Conservation (phyloP, 208 protist genomes). For the Trypanosoma rangeli region DNA sequence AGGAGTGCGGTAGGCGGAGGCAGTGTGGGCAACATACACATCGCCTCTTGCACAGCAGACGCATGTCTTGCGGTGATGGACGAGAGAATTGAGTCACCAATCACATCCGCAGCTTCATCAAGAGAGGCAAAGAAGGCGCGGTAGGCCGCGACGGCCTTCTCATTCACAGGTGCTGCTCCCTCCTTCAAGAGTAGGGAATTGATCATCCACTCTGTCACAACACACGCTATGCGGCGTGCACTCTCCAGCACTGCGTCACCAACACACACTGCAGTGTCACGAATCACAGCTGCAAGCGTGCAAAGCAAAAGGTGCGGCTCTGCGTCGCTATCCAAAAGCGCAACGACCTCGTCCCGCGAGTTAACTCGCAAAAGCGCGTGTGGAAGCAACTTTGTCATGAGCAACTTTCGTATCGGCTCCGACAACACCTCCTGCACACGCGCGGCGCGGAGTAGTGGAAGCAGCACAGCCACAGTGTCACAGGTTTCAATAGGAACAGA, state of each 20-base stretch:
- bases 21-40: conserved; percentile 60
- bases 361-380: conserved; percentile 30
- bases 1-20: conserved; percentile 58
- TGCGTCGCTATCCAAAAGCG: conserved; percentile 16
- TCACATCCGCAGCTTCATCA: conserved; percentile 66
- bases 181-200: conserved; percentile 41
- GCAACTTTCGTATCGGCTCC: conserved; percentile 28
- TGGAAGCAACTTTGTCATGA: conserved; percentile 45
- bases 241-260: conserved; percentile 35
- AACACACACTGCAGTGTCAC: conserved; percentile 33
- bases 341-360: conserved; percentile 9
- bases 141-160: conserved; percentile 34
- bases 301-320: conserved; percentile 41
- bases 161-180: conserved; percentile 39
- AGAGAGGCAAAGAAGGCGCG: conserved; percentile 63
- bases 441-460: conserved; percentile 44
- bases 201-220: conserved; percentile 43
- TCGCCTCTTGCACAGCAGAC: conserved; percentile 55
- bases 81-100: conserved; percentile 73
- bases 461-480: conserved; percentile 34
- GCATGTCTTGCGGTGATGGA: conserved; percentile 30
- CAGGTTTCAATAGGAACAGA: conserved; percentile 26
- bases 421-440: conserved; percentile 23
- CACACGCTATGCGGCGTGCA: conserved; percentile 51
- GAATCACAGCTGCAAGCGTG: conserved; percentile 61